Conservation (phyloP, 2,329 filamentous ascomycete genomes). For the Diaporthe sp. region DNA sequence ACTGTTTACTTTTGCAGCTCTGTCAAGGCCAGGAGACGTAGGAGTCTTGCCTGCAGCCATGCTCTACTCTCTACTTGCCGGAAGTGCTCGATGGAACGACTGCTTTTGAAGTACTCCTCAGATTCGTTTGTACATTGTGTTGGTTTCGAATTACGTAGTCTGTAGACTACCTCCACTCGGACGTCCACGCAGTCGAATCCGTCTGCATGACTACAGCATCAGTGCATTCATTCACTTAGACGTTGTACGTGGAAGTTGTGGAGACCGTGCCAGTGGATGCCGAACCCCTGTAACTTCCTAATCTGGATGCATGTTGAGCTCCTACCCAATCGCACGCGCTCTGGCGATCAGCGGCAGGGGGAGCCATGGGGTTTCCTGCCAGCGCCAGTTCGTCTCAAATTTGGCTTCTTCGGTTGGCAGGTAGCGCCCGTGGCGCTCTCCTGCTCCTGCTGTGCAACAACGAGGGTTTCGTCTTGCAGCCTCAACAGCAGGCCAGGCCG, state of each 20-base stretch:
- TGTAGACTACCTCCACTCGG: neutral
- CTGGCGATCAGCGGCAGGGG: neutral
- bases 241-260: neutral
- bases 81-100: neutral
- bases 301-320: constrained; percentile 11
- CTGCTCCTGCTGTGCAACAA: constrained; percentile 24
- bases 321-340: constrained; percentile 27
- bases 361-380: neutral
- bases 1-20: no score
- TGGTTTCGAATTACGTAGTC: no score
- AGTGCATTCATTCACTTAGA: neutral
- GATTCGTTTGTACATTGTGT: neutral
- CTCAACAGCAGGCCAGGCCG: neutral
- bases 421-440: constrained; percentile 19
- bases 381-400: constrained; percentile 18
- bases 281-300: constrained; percentile 35
- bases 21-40: no score
- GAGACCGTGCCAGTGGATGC: neutral
- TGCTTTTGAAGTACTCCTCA: neutral
- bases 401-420: neutral
- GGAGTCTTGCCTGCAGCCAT: no score
- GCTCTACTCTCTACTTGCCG: no score
- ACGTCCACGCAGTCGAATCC: neutral
- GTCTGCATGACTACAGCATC: neutral
- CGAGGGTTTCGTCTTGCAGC: constrained; percentile 26